phyloP scores from a whole-genome alignment of 306 rosid species.

The Casuarina cunninghamiana region DNA sequence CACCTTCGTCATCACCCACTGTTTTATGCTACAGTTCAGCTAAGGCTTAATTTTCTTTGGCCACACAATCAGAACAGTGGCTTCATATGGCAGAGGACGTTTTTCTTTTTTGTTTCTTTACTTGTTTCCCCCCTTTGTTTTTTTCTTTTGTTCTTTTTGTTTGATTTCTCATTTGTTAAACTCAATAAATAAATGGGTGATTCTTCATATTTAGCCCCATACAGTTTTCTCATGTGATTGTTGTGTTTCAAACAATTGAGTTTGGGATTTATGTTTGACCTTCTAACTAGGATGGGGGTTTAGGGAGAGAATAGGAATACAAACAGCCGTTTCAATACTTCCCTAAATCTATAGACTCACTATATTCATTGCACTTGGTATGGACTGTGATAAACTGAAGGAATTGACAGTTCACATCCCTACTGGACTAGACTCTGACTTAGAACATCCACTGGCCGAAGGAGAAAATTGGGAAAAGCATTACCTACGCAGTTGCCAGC shows the following conservation, averaged over 20 bases:
- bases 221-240: background rate
- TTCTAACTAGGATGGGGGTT: background rate
- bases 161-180: background rate
- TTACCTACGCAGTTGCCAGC: background rate
- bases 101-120: background rate
- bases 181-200: background rate
- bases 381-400: background rate
- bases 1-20: constrained; percentile 8
- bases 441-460: background rate
- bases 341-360: background rate
- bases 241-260: background rate
- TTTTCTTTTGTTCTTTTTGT: background rate
- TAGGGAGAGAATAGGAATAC: background rate
- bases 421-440: background rate
- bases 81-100: background rate
- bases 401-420: background rate
- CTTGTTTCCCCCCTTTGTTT: background rate
- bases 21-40: background rate
- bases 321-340: background rate
- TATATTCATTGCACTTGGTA: background rate
- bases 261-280: background rate
- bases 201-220: background rate
- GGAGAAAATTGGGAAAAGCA: background rate
- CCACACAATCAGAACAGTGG: background rate
- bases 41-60: background rate